These are phyloP conservation scores for Fagopyrum tataricum DNA, from an alignment of 148 eudicot genomes.

Conservation along the genomic window DNA sequence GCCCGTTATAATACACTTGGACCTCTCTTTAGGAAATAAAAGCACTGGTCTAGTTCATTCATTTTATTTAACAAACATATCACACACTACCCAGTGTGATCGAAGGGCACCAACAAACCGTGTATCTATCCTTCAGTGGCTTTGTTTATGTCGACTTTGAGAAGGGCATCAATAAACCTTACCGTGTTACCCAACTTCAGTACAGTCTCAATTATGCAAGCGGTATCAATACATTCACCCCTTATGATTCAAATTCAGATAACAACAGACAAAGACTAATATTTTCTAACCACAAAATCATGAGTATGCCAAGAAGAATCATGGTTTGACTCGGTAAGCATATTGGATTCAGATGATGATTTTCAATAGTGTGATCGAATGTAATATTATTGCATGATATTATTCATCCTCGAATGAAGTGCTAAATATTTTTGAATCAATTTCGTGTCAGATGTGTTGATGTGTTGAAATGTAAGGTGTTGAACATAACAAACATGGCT, in stretches of 20 bases:
- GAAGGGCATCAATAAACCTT: slow-evolving; percentile 37
- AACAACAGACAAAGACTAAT: background rate
- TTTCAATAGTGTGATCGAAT: slow-evolving; percentile 60
- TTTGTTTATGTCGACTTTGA: slow-evolving; percentile 36
- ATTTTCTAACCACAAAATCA: slow-evolving; percentile 15
- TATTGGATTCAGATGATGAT: slow-evolving; percentile 57
- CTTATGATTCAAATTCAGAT: background rate
- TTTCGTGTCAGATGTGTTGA: slow-evolving; percentile 16
- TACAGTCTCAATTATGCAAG: slow-evolving; percentile 36
- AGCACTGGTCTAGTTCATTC: too few relatives aligned
- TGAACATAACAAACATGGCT: slow-evolving; percentile 14
- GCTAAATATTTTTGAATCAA: background rate
- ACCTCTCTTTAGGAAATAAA: too few relatives aligned
- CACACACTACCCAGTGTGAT: too few relatives aligned
- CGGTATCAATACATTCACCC: slow-evolving; percentile 25
- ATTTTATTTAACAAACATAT: too few relatives aligned
- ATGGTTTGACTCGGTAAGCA: slow-evolving; percentile 76
- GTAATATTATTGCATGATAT: slow-evolving; percentile 21
- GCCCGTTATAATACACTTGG: too few relatives aligned
- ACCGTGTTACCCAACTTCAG: slow-evolving; percentile 33
- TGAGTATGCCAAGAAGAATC: slow-evolving; percentile 57
- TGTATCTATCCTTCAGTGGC: slow-evolving; percentile 31
- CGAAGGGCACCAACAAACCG: too few relatives aligned
- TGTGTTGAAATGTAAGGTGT: slow-evolving; percentile 27
- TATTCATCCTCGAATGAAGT: background rate